Base-by-base conservation (phyloP, 2,329 filamentous ascomycete genomes). In the Aspergillus glaucus region DNA sequence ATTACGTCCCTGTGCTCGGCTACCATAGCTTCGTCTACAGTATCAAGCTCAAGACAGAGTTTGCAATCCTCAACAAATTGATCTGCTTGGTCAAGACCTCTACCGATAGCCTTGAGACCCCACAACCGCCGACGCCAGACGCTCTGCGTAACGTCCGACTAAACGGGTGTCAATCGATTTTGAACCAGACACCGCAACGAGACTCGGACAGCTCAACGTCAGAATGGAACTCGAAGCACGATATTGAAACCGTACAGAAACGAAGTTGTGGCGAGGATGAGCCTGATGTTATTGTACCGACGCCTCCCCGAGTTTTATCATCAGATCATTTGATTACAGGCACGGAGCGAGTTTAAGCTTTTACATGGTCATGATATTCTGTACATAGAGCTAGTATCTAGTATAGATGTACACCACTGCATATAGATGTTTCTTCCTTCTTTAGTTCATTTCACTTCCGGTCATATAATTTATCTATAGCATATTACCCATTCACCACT, bases 11-110 rank as follows among this genome's bases (percentile, higher is more conserved):
- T 17, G 63, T 67, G 46, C 62, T 64, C 12, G 65, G 62, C 14
- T 57, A 70, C 28, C 71, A 68, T 52, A 62, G 62, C 4, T 59
- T 68, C 24, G 58, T 70, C 22, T 71, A 72, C 57, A 71, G 69
- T 50, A 57, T 74, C 55, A 74, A 74, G 47, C 54, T 74, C 45
- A 74, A 74, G 47, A 64, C 74, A 3, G 72, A 74, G 55, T 73
- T 73, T 48, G 61, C 63, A 9, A 65, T 72, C 12, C 60, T 74
- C n/a, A 64, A 63, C 14, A 63, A 68, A 52, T 56, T 72, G 10
- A 60, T 70, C 17, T 55, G 60, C 10, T 58, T 72, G 30, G 44
- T 49, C 39, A 39, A 3, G 14, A 15, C 7, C 36, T 17, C 14
- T 14, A 14, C 6, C 5, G 14, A 39, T 34, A 34, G 10, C 3